These are phyloP conservation scores for Gigaspora rosea DNA, from an alignment of 192 early-diverging fungal species.

Conservation along the genomic window DNA sequence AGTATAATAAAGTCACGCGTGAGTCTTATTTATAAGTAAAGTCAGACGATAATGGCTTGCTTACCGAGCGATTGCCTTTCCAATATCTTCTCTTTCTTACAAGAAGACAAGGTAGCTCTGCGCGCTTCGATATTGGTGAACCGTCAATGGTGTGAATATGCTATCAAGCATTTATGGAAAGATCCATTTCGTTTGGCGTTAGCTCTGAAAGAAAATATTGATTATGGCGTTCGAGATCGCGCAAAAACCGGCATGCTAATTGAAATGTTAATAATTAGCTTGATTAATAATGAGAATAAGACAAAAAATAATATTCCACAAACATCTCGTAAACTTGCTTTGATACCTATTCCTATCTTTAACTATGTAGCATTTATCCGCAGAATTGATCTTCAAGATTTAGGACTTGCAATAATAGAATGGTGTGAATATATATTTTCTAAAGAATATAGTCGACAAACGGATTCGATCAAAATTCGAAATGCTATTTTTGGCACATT, in stretches of 20 bases:
- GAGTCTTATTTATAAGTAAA: not conserved
- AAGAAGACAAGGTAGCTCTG: not conserved
- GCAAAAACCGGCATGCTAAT: not conserved
- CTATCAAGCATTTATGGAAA: constrained; percentile 18
- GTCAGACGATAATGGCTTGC: not conserved
- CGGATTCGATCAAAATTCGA: not conserved
- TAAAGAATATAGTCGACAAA: not conserved
- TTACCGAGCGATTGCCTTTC: constrained; percentile 7
- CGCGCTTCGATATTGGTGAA: constrained; percentile 19
- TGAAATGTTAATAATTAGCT: not conserved
- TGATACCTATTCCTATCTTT: not conserved
- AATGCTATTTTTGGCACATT: not conserved
- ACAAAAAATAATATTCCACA: not conserved
- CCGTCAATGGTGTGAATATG: constrained; percentile 9
- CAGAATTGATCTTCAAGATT: constrained; percentile 13
- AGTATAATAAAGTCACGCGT: too few species aligned
- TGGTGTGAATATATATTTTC: constrained; percentile 4
- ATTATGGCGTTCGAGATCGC: not conserved
- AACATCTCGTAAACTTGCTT: not conserved
- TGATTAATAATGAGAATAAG: not conserved
- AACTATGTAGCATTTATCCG: constrained; percentile 19
- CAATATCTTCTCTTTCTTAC: constrained; percentile 1
- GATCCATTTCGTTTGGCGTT: constrained; percentile 12
- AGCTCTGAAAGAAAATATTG: not conserved
- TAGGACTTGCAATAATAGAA: constrained; percentile 2